Conservation (phyloP, 306 rosid species). For the Spatholobus suberectus region DNA sequence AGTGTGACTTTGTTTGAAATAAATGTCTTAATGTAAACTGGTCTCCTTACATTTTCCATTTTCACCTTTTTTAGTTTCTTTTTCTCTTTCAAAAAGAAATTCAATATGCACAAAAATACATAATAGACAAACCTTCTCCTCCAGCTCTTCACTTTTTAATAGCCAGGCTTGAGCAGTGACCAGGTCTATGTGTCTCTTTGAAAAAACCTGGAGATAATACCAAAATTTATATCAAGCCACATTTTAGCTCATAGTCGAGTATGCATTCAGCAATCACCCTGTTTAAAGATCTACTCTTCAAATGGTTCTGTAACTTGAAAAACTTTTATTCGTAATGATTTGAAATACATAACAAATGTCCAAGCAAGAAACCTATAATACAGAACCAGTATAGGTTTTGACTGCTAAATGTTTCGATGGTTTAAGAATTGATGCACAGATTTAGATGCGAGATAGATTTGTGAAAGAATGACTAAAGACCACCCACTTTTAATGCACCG, state of each 20-base stretch:
- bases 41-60: background rate
- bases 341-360: background rate
- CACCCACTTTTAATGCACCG: background rate
- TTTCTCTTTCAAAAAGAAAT: background rate
- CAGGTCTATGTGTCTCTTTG: constrained; percentile 79
- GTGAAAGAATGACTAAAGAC: background rate
- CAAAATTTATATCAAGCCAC: constrained; percentile 28
- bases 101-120: background rate
- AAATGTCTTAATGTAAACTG: constrained; percentile 9
- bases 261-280: constrained; percentile 32
- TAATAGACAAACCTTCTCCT: constrained; percentile 73
- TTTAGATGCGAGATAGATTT: background rate
- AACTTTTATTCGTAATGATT: background rate
- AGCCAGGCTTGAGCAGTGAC: constrained; percentile 86
- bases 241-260: constrained; percentile 6
- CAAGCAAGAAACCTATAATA: constrained; percentile 7
- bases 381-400: background rate
- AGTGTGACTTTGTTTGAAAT: constrained; percentile 21
- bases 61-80: background rate
- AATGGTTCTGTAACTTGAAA: background rate
- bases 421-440: background rate
- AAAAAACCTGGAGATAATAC: constrained; percentile 69
- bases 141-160: constrained; percentile 67
- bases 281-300: constrained; percentile 9
- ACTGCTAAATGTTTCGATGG: background rate